Evolutionary conservation across 148 eudicot species (phyloP).

Genomic region (Cornus florida): DNA sequence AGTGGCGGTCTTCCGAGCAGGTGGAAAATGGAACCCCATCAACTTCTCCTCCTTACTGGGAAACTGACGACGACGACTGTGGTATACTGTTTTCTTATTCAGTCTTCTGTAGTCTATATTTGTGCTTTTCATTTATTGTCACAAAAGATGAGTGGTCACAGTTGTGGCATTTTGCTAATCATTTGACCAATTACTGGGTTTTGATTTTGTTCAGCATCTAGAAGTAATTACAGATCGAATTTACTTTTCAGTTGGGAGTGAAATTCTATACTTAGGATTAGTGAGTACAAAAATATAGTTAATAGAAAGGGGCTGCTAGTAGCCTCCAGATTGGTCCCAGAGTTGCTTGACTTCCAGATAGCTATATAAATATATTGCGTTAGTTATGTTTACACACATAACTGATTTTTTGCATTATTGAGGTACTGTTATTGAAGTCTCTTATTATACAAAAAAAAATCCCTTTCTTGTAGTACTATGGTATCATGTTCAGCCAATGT

Average conservation of each 20-base stretch:
- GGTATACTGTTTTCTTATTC: slow-evolving; percentile 22
- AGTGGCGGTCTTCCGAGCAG: slow-evolving; percentile 90
- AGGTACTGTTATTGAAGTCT: background rate
- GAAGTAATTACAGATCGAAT: background rate
- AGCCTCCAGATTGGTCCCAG: background rate
- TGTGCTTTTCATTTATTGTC: background rate
- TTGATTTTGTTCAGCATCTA: background rate
- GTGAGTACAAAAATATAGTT: background rate
- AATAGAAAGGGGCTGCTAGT: background rate
- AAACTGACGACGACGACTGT: slow-evolving; percentile 74
- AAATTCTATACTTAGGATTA: background rate
- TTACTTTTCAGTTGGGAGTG: background rate
- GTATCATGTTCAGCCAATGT: background rate
- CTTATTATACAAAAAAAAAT: background rate
- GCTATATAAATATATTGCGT: background rate
- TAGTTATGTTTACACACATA: background rate
- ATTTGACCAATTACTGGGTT: background rate
- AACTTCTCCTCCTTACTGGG: slow-evolving; percentile 95
- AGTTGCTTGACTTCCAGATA: background rate
- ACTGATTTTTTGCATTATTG: background rate
- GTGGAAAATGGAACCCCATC: slow-evolving; percentile 83
- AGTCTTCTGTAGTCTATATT: background rate
- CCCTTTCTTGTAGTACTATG: background rate
- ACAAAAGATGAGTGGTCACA: background rate
- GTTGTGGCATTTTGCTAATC: background rate